These are phyloP conservation scores for Coix lacrymajobi DNA, from an alignment of 176 grass and related monocot genomes.

Conservation along the genomic window DNA sequence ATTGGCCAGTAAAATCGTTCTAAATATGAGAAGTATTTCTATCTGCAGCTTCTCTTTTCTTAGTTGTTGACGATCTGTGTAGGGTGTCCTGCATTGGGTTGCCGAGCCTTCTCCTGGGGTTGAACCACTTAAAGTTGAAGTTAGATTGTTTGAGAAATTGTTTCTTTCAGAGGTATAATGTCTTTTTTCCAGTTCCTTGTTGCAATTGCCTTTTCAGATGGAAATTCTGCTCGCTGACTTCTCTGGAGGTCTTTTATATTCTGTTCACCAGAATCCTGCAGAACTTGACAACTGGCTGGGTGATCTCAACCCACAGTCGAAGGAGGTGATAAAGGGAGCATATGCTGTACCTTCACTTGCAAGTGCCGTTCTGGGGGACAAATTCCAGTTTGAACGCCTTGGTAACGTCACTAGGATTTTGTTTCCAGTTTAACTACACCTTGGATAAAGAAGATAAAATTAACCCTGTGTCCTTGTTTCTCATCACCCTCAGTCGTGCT, in stretches of 20 bases:
- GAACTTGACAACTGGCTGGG: conserved; percentile 74
- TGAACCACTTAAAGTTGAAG: conserved; percentile 74
- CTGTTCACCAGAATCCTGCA: conserved; percentile 54
- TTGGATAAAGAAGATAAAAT: not conserved
- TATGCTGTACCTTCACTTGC: conserved; percentile 62
- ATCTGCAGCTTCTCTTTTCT: not conserved
- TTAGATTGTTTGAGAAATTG: conserved; percentile 82
- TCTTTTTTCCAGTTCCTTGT: not conserved
- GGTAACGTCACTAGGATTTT: not conserved
- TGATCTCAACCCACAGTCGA: conserved; percentile 77
- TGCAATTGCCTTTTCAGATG: not conserved
- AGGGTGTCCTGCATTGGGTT: conserved; percentile 96
- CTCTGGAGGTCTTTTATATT: conserved; percentile 2
- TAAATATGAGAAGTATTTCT: not conserved
- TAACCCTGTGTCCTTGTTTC: not conserved
- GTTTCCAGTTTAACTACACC: not conserved
- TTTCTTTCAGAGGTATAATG: conserved; percentile 76
- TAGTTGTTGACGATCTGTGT: conserved; percentile 6
- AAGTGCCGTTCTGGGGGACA: conserved; percentile 51
- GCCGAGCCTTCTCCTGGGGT: conserved; percentile 72
- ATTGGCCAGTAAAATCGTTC: not conserved
- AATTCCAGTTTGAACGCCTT: conserved; percentile 63
- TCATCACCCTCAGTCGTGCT: not conserved
- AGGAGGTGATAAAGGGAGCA: conserved; percentile 71
- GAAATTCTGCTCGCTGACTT: not conserved